A percentile compares a stretch with the other conserved stretches of the same genome.
Conservation (phyloP, 305 asterid species). For the Fraxinus platypoda region DNA sequence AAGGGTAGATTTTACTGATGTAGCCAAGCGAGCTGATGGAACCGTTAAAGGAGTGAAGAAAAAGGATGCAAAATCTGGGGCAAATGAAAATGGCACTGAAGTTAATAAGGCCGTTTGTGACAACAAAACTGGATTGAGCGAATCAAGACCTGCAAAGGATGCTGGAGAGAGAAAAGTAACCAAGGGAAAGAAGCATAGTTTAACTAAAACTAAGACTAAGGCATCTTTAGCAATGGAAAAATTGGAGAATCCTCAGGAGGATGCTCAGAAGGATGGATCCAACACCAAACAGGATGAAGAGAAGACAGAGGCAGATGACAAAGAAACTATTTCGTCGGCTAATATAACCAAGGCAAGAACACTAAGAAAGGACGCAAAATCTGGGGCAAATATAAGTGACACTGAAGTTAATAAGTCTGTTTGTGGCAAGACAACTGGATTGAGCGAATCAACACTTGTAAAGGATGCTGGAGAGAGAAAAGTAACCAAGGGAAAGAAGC, state of each 20-base stretch:
- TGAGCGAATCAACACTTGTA: slow-evolving; percentile 25
- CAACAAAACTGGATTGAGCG: slow-evolving; percentile 26
- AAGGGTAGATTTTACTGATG: slow-evolving; percentile 13
- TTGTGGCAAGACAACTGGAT: slow-evolving; percentile 23
- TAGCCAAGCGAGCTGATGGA: slow-evolving; percentile 25
- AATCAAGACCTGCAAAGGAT: slow-evolving; percentile 30
- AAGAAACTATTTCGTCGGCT: slow-evolving; percentile 22
- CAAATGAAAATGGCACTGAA: slow-evolving; percentile 26
- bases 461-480: slow-evolving; percentile 34
- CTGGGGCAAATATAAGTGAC: slow-evolving; percentile 22
- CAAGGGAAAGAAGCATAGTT: slow-evolving; percentile 45
- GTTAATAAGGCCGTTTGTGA: slow-evolving; percentile 27
- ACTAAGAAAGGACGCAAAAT: slow-evolving; percentile 29
- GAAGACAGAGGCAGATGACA: slow-evolving; percentile 30
- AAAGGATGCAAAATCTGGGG: slow-evolving; percentile 28
- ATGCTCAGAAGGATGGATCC: slow-evolving; percentile 16
- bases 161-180: slow-evolving; percentile 31
- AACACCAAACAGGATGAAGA: slow-evolving; percentile 25
- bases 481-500: slow-evolving; percentile 38
- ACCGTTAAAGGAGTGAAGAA: slow-evolving; percentile 9
- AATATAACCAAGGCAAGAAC: slow-evolving; percentile 31
- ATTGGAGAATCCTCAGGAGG: slow-evolving; percentile 25
- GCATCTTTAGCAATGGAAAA: slow-evolving; percentile 16
- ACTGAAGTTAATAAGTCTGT: slow-evolving; percentile 32
- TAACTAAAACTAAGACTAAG: slow-evolving; percentile 33